Percentiles rank a stretch among this genome's conserved stretches.
Evolutionary conservation across 140 eudicot species (phyloP).

Genomic region (Cichorium intybus): DNA sequence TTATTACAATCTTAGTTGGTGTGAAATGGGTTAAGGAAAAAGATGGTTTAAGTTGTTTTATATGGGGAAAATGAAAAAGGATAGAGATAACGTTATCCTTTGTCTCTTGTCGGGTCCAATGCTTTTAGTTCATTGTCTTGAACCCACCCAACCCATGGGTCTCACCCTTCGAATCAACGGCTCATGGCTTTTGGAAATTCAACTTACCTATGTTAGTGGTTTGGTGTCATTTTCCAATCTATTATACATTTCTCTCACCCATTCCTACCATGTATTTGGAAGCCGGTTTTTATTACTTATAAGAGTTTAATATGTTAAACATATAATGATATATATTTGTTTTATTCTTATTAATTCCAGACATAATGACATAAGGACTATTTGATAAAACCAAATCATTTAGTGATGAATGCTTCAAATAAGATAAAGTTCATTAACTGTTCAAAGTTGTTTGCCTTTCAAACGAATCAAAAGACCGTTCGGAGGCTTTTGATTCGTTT

Average conservation of each 20-base stretch:
- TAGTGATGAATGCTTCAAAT: too few species aligned
- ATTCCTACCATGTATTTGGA: background rate
- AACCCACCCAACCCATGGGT: conserved; percentile 6
- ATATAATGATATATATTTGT: too few species aligned
- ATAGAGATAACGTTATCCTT: conserved; percentile 32
- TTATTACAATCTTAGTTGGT: conserved; percentile 7
- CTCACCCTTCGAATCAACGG: conserved; percentile 15
- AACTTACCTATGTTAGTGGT: background rate
- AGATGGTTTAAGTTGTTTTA: background rate
- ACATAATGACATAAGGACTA: too few species aligned
- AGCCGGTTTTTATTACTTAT: too few species aligned
- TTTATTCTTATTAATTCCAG: too few species aligned
- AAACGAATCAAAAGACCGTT: too few species aligned
- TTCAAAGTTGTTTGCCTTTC: too few species aligned
- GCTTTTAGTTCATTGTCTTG: conserved; percentile 28
- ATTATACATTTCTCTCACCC: background rate
- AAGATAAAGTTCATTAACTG: too few species aligned
- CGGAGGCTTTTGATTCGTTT: too few species aligned
- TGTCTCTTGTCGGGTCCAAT: conserved; percentile 19
- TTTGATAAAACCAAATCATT: too few species aligned
- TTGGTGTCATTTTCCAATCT: background rate
- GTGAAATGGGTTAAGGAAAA: conserved; percentile 22
- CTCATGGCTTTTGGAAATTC: conserved; percentile 1
- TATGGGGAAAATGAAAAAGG: conserved; percentile 15
- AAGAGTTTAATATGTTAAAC: too few species aligned